Evolutionary conservation across 2,329 filamentous ascomycete species (phyloP).

Genomic region (Phialemonium atrogriseum): DNA sequence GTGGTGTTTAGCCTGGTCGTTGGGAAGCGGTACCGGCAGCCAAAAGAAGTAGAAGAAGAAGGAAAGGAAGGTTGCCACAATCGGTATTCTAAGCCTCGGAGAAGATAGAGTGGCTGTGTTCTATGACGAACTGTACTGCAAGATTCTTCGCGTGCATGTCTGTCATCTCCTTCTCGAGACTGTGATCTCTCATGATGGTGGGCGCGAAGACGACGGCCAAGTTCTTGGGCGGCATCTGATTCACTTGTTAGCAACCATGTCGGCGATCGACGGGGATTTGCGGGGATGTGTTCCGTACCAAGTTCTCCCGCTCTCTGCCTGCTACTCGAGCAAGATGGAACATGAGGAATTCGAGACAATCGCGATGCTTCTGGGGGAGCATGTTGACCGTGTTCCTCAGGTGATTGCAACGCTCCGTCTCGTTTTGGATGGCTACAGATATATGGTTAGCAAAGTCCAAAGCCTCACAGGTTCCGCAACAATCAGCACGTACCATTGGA

Average conservation of each 20-base stretch:
- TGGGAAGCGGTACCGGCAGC: no score
- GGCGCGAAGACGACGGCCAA: constrained; percentile 95
- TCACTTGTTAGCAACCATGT: constrained; percentile 10
- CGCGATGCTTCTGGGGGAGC: constrained; percentile 75
- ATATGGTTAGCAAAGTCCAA: constrained; percentile 13
- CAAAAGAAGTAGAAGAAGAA: no score
- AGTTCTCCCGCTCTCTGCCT: constrained; percentile 71
- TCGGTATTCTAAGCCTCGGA: constrained; percentile 29
- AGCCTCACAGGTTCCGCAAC: no score
- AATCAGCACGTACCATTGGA: constrained; percentile 53
- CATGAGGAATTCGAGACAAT: constrained; percentile 87
- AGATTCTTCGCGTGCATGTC: constrained; percentile 92
- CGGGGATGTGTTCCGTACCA: constrained; percentile 46
- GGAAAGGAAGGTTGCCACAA: no score
- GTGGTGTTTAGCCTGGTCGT: no score
- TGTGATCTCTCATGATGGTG: constrained; percentile 89
- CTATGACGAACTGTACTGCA: constrained; percentile 86
- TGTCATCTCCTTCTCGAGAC: constrained; percentile 87
- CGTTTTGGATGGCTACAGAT: constrained; percentile 52
- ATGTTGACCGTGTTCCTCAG: constrained; percentile 67
- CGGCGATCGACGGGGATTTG: neutral
- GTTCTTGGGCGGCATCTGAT: constrained; percentile 89
- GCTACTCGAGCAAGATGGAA: constrained; percentile 89
- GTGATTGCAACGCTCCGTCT: constrained; percentile 59
- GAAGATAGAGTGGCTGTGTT: constrained; percentile 81